Base-by-base conservation (phyloP, 495 filamentous ascomycete genomes). In the Aspergillus homomorphus region DNA sequence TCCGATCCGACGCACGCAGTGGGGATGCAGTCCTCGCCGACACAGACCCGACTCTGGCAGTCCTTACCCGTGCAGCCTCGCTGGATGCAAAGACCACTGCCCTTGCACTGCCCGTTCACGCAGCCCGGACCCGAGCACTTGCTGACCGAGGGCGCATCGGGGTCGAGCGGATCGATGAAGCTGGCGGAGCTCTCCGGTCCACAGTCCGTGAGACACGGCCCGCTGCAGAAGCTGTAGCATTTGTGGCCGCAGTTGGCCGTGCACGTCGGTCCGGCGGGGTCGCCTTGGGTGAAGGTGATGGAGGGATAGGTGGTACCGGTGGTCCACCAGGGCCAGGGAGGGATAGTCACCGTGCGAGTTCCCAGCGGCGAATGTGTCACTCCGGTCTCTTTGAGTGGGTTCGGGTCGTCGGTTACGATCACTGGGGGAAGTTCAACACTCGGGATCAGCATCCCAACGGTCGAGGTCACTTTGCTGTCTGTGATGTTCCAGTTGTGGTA, bases 401-500 rank as follows among this genome's bases (percentile, higher is more conserved):
- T 58, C 3, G 48, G 33, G 10, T 58, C 19, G 23, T 58, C 56
- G 3, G 33, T 45, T 8, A 58, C 21, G 6, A 52, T 21, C 7
- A 58, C 56, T 1, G 56, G 48, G 12, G 21, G 9, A 12, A 58
- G 6, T 3, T 41, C 16, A n/a, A 58, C 45, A 24, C 56, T 58
- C 2, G 48, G 48, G 18, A 58, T 19, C 4, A 58, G 21, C 10
- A 18, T 9, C 16, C 30, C 38, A 1, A 14, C 21, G 19, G 12
- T 41, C 6, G 30, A 24, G 7, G 30, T 58, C 9, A 28, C 19
- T 14, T 45, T 6, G 8, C 4, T 30, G 22, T 18, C 18, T 2
- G 23, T 58, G 21, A 58, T 58, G 15, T 58, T 58, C 56, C 56
- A 58, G 21, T 58, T 52, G 2, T 45, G 45, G 10, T 45, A 58